Conservation (phyloP, 257 asterid genomes). For the Mitragyna speciosa region DNA sequence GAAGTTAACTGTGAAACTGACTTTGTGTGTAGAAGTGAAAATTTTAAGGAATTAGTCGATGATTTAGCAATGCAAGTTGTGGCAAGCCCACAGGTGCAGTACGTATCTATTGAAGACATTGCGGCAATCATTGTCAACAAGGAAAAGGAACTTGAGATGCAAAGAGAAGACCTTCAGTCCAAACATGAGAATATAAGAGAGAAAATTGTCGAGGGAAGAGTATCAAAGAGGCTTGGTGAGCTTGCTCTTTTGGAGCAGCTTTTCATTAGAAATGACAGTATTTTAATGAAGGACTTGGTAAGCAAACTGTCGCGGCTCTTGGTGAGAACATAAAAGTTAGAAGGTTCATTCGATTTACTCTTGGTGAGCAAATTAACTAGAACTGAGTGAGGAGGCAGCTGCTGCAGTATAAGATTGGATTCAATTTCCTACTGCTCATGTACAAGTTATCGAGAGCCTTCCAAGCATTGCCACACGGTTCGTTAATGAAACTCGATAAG, state of each 20-base stretch:
- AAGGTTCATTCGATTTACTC: conserved; percentile 75
- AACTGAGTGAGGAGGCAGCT: conserved; percentile 32
- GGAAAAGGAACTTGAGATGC: conserved; percentile 92
- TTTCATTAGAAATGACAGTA: conserved; percentile 66
- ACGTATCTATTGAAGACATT: conserved; percentile 71
- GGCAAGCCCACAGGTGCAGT: conserved; percentile 83
- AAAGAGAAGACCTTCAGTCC: conserved; percentile 83
- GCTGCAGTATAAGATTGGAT: conserved; percentile 1
- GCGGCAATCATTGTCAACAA: conserved; percentile 49
- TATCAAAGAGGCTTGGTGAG: conserved; percentile 90
- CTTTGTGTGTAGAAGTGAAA: conserved; percentile 86
- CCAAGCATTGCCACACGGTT: background rate
- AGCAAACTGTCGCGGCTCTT: conserved; percentile 84
- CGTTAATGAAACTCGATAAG: background rate
- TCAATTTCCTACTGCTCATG: background rate
- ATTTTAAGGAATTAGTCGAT: conserved; percentile 66
- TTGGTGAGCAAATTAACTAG: conserved; percentile 53
- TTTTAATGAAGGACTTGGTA: conserved; percentile 81
- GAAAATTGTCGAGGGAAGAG: conserved; percentile 82
- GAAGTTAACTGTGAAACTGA: conserved; percentile 98
- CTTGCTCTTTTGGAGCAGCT: conserved; percentile 81
- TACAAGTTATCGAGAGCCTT: background rate
- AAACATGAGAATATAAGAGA: conserved; percentile 88
- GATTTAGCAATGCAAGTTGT: conserved; percentile 97
- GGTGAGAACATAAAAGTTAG: conserved; percentile 94